phyloP scores from a whole-genome alignment of 768 basidiomycete genomes.

The Mycena capillaripes region DNA sequence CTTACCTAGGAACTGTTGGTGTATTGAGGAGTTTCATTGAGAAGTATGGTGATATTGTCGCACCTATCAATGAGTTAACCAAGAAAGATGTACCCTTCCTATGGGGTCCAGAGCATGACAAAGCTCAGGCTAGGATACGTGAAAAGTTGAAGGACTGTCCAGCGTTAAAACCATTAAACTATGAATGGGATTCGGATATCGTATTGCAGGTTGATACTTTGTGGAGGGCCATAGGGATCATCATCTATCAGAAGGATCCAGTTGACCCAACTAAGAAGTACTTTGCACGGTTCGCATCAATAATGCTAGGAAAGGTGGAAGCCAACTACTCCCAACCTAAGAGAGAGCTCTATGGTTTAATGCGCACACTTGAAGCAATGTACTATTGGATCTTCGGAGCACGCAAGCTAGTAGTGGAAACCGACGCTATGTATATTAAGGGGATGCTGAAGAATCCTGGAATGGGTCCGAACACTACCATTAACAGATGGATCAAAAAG shows the following conservation, averaged over 20 bases:
- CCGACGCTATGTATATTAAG: constrained; percentile 48
- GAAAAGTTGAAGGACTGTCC: not conserved
- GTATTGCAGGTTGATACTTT: no score
- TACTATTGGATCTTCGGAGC: constrained; percentile 36
- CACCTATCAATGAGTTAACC: not conserved
- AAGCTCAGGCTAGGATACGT: not conserved
- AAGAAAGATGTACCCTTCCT: no score
- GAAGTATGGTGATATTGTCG: no score
- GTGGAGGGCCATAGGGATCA: no score
- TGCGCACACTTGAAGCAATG: constrained; percentile 33
- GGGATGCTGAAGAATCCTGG: constrained; percentile 52
- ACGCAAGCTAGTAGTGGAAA: constrained; percentile 47
- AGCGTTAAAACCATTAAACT: not conserved
- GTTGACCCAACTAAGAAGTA: no score
- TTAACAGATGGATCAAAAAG: constrained; percentile 52
- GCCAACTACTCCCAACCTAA: constrained; percentile 53
- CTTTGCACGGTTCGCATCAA: constrained; percentile 36
- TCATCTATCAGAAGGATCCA: no score
- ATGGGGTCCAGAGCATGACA: not conserved
- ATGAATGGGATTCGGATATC: no score
- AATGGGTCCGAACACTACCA: constrained; percentile 46
- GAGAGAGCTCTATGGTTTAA: constrained; percentile 53
- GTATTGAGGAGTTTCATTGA: no score
- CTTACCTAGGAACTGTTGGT: no score
- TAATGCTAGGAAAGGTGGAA: constrained; percentile 51